Base-by-base conservation (phyloP, 176 grass and related monocot species). In the Carex scoparia region DNA sequence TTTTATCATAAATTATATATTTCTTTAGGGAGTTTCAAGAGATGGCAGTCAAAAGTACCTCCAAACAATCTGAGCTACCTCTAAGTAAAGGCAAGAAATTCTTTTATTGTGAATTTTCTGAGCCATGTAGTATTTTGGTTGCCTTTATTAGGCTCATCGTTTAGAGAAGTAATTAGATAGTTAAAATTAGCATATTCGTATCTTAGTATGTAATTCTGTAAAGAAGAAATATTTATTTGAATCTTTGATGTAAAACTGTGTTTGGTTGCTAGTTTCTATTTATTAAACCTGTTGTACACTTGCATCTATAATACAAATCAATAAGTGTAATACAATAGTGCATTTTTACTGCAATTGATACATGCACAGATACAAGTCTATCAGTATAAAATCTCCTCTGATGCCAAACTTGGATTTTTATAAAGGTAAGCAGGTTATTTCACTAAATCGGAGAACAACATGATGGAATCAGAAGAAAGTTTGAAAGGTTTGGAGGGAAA, bases 21-120 rank as follows among this genome's bases (percentile, higher is more conserved):
- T 85, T 89, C 35, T 88, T 27, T 84, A 97, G 94, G 88, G 57
- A 97, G 57, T 91, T 97, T 86, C 92, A 87, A 84, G 63, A 84
- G 87, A 83, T 27, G 40, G 31, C n/a, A 51, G 85, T 66, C 51
- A 72, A 86, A 85, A 84, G 84, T 54, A 78, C 85, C 42, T 68
- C 58, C 74, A 83, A 77, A 73, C 8, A 81, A 61, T 73, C 23
- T 82, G 78, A 57, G 31, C 48, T 83, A 40, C 84, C 80, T 44
- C 82, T n/a, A 40, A 62, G 59, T 44, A 84, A 84, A 67, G 94
- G 90, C 85, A 74, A 57, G 71, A 61, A 80, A 56, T 38, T 31
- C 1, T 76, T 48, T 61, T 83, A 31, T 10, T 84, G 42, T 44
- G 10, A 12, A 84, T 65, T n/a, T 68, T 78, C 16, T 54, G 27